Conservation (phyloP, 2,329 filamentous ascomycete species). For the Neofusicoccum umdonicola region DNA sequence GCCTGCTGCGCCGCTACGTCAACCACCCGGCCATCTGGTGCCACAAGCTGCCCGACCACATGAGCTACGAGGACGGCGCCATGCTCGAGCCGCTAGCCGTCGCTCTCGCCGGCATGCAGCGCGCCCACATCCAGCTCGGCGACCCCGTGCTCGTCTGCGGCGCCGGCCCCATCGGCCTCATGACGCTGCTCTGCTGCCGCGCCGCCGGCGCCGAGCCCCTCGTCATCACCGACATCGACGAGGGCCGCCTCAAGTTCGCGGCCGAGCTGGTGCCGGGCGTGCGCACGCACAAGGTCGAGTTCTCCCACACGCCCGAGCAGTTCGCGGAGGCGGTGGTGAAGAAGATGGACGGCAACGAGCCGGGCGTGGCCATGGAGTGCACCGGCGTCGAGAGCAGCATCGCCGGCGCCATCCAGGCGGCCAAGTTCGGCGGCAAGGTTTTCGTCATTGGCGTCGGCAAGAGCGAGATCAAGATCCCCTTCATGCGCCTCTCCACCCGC, state of each 20-base stretch:
- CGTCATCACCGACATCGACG: conserved; percentile 92
- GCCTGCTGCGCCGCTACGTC: conserved; percentile 85
- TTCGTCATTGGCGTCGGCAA: conserved; percentile 95
- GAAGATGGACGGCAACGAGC: conserved; percentile 75
- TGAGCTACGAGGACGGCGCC: conserved; percentile 88
- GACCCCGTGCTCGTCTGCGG: conserved; percentile 88
- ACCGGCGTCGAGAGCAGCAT: conserved; percentile 92
- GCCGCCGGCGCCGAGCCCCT: conserved; percentile 88
- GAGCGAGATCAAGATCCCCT: conserved; percentile 92
- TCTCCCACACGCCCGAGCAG: conserved; percentile 63
- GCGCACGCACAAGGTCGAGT: conserved; percentile 74
- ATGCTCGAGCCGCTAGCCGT: conserved; percentile 89
- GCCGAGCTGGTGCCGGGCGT: conserved; percentile 77
- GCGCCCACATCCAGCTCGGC: conserved; percentile 75
- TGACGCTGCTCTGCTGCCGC: conserved; percentile 78
- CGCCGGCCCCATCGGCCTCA: conserved; percentile 88
- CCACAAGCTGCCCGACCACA: conserved; percentile 82
- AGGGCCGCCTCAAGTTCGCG: conserved; percentile 79
- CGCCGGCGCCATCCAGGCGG: conserved; percentile 78
- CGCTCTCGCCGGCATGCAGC: conserved; percentile 81
- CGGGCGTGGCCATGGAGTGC: conserved; percentile 82
- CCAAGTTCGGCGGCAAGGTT: conserved; percentile 94
- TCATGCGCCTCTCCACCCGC: conserved; percentile 86
- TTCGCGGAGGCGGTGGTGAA: conserved; percentile 67
- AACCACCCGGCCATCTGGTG: conserved; percentile 95